Base-by-base conservation (phyloP, 2,329 filamentous ascomycete genomes). In the Calonectria pseudoturangicola region DNA sequence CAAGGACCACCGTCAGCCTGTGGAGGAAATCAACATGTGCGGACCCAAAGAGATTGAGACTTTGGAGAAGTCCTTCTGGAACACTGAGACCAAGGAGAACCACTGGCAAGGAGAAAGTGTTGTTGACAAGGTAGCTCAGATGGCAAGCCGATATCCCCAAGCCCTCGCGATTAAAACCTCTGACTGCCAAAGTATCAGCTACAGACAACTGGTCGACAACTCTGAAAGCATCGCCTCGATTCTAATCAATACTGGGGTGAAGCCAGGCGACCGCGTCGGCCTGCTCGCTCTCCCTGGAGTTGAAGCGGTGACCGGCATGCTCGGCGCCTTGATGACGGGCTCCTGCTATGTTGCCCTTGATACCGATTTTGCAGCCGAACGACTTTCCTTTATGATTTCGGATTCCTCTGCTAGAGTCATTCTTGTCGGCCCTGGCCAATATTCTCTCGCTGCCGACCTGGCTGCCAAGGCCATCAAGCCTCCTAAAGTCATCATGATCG, bases 341-440 rank as follows among this genome's bases (percentile, higher is more conserved):
- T 76, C 74, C 48, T 75, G 76, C 72, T 80, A 79, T 60, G 76
- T 79, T 66, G 75, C 78, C 27, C 75, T 80, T 56, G 78, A 80
- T 62, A 71, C 75, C 69, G 75, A 80, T 54, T 79, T 79, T 41
- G 78, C 78, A 1, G 70, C 68, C n/a, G 75, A 79, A 28, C 76
- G 78, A 36, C 73, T 80, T 21, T 70, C 75, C 13, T 78, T 78
- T 69, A 80, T 80, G 77, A 68, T 80, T 36, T 62, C 71, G 5
- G 77, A 79, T 48, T 70, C 76, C 7, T 74, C 74, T 6, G 67
- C 70, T 54, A 64, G 51, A 16, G 64, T 77, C 12, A 60, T 79
- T 13, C 73, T 79, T 41, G 73, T 72, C n/a, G 77, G 77, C 18
- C 65, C 75, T 13, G 77, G 70, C 21, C 73, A 74, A 66, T 75